Evolutionary conservation across 345 rosid genomes (phyloP).

Genomic region (Orychophragmus violaceus): DNA sequence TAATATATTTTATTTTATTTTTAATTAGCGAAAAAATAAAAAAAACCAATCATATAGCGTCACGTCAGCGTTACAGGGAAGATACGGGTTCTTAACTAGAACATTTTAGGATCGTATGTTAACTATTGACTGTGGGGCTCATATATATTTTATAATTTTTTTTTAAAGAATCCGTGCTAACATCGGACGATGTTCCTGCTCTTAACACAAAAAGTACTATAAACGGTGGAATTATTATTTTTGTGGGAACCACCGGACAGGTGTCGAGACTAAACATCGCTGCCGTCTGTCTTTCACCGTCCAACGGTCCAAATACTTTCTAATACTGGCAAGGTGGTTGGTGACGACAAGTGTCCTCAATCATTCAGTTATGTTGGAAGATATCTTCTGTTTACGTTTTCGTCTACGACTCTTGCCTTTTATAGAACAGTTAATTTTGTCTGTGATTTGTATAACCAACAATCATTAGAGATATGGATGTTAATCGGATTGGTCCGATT

Average conservation of each 20-base stretch:
- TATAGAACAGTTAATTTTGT: neutral
- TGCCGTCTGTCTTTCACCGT: constrained; percentile 28
- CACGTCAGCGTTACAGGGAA: too few species aligned
- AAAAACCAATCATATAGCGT: too few species aligned
- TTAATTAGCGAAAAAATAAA: too few species aligned
- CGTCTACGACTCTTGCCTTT: constrained; percentile 8
- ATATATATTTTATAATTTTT: too few species aligned
- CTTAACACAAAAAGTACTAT: neutral
- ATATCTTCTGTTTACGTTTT: neutral
- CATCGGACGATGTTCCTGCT: too few species aligned
- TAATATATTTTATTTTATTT: too few species aligned
- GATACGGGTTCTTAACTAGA: too few species aligned
- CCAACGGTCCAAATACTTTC: constrained; percentile 15
- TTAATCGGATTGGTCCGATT: too few species aligned
- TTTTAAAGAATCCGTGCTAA: too few species aligned
- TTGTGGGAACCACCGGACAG: constrained; percentile 12
- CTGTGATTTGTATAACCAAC: neutral
- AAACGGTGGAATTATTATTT: neutral
- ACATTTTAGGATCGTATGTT: too few species aligned
- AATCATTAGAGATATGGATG: too few species aligned
- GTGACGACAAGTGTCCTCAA: constrained; percentile 22
- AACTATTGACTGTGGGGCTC: too few species aligned
- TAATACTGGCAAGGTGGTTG: constrained; percentile 11
- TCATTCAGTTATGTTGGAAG: constrained; percentile 14
- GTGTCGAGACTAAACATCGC: constrained; percentile 16